Base-by-base conservation (phyloP, 768 basidiomycete genomes). In the Mycena latifolia region DNA sequence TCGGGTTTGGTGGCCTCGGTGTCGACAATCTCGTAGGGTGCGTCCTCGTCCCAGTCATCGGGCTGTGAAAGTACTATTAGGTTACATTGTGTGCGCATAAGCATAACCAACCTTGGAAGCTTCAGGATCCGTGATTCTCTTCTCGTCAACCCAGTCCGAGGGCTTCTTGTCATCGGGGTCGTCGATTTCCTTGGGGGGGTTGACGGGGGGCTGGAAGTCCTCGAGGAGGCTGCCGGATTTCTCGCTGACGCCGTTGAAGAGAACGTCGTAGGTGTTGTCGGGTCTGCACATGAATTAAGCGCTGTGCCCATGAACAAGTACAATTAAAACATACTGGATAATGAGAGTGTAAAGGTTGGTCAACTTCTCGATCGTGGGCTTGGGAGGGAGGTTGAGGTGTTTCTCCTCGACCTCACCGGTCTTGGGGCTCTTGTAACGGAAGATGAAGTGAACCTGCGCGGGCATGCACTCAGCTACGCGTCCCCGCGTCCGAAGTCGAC, bases 21-120 rank as follows among this genome's bases (percentile, higher is more conserved):
- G 71, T 99, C 98, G 57, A 82, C 80, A 72, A 99, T 93, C 77
- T 96, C 93, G 72, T 94, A 92, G 3, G 98, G 97, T 48, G 94
- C 96, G 52, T 92, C 93, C 82, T 99, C 98, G 75, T 99, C 95
- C 98, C 98, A 99, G 79, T 99, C 98, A 3, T 82, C 93, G 53
- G 97, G 97, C 93, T 91, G 68, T 15, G 22, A 46, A 35, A 41
- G 28, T 33, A 60, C 22, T 9, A 60, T n/a, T 35, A 62, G 25
- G 56, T 18, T 61, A 17, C n/a, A 28, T 25, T 53, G 2, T 35
- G 35, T 51, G 35, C 9, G 24, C 17, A 63, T 53, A 24, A 70
- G 24, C 17, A 63, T 53, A 24, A 70, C 82, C 17, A 55, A 92
- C 91, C 87, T 97, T 98, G 71, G 75, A 87, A 41, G 96, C 96